Evolutionary conservation across 2,329 filamentous ascomycete species (phyloP).

Genomic region (Penicillium sp.): DNA sequence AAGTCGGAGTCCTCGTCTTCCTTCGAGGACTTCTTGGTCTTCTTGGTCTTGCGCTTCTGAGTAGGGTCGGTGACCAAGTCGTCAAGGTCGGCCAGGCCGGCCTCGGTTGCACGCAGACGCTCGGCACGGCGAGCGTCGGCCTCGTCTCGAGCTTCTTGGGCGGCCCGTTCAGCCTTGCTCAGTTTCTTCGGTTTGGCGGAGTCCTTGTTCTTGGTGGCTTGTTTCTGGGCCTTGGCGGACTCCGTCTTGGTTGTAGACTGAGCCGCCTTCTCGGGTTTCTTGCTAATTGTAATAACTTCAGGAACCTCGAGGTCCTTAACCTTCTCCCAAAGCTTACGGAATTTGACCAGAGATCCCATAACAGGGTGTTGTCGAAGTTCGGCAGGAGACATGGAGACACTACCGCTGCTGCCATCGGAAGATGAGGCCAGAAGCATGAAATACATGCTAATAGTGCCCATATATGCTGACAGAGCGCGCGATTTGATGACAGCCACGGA

Average conservation of each 20-base stretch:
- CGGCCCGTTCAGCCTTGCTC: constrained; percentile 55
- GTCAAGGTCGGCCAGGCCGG: constrained; percentile 74
- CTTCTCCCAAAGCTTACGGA: constrained; percentile 77
- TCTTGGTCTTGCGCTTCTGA: constrained; percentile 50
- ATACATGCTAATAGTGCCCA: constrained; percentile 88
- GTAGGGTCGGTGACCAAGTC: constrained; percentile 57
- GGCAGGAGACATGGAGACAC: constrained; percentile 70
- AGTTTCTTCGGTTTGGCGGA: constrained; percentile 41
- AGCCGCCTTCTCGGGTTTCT: constrained; percentile 27
- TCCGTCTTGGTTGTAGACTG: constrained; percentile 9
- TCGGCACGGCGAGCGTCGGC: constrained; percentile 59
- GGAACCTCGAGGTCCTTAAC: constrained; percentile 67
- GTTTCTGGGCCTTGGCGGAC: constrained; percentile 19
- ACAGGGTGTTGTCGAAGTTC: constrained; percentile 87
- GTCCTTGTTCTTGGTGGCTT: constrained; percentile 40
- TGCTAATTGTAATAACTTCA: constrained; percentile 37
- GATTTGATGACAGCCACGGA: constrained; percentile 72
- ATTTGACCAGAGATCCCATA: constrained; percentile 82
- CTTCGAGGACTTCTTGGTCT: constrained; percentile 35
- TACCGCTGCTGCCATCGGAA: constrained; percentile 58
- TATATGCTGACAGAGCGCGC: constrained; percentile 80
- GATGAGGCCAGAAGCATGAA: constrained; percentile 89
- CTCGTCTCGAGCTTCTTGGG: constrained; percentile 58
- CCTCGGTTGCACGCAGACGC: constrained; percentile 62
- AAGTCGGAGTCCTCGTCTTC: constrained; percentile 78